Evolutionary conservation across 176 grass and related monocot genomes (phyloP).

Genomic region (Musa itinerans): DNA sequence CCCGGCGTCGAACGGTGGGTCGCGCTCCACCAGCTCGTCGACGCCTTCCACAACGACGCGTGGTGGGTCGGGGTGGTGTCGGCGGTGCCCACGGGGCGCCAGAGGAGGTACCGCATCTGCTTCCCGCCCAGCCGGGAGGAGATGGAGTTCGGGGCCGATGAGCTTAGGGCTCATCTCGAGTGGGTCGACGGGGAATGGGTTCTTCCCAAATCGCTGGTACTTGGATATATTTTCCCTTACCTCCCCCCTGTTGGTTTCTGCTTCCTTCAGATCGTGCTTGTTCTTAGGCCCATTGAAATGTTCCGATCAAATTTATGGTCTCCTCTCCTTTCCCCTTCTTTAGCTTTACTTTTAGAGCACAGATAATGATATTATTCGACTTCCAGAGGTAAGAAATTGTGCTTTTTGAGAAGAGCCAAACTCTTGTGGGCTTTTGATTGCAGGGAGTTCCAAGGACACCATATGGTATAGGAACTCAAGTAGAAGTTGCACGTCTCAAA

Average conservation of each 20-base stretch:
- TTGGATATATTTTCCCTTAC: background rate
- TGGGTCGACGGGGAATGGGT: slow-evolving; percentile 28
- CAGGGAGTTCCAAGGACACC: background rate
- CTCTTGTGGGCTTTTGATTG: slow-evolving; percentile 24
- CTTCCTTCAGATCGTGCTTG: background rate
- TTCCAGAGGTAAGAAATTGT: no score
- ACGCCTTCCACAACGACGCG: slow-evolving; percentile 30
- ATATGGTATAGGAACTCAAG: slow-evolving; percentile 21
- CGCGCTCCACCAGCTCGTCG: slow-evolving; percentile 39
- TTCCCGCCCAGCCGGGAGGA: slow-evolving; percentile 4
- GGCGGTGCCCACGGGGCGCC: background rate
- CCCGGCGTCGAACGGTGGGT: background rate
- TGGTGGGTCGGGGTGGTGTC: slow-evolving; percentile 12
- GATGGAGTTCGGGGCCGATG: background rate
- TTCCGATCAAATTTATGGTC: no score
- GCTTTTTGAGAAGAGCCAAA: background rate
- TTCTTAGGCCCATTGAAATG: background rate
- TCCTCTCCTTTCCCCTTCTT: no score
- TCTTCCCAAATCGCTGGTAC: slow-evolving; percentile 1
- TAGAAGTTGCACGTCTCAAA: background rate
- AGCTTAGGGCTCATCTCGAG: slow-evolving; percentile 42
- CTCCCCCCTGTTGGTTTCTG: background rate
- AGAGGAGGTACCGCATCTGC: slow-evolving; percentile 12
- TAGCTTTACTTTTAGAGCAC: no score
- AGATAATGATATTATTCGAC: no score